A percentile compares a stretch with the other conserved stretches of the same genome.
These are phyloP conservation scores for Naganishia vishniacii DNA, from an alignment of 768 basidiomycete species.

Conservation along the genomic window DNA sequence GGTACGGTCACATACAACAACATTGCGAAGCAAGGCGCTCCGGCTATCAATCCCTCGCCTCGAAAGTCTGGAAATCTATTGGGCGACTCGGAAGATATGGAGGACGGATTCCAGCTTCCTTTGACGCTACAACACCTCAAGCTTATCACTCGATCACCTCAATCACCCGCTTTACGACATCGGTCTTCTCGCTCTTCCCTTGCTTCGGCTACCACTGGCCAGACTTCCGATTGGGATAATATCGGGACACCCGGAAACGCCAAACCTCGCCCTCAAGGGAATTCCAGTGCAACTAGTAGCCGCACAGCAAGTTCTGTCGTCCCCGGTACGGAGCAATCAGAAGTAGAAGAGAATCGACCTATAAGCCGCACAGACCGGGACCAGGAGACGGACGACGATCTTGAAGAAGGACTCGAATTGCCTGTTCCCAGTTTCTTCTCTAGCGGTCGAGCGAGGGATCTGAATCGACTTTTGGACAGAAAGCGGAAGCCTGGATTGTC, in stretches of 20 bases:
- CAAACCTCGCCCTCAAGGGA: slow-evolving; percentile 18
- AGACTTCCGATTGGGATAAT: slow-evolving; percentile 26
- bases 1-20: slow-evolving; percentile 41
- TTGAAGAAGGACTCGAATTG: slow-evolving; percentile 40
- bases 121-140: slow-evolving; percentile 41
- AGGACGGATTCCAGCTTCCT: slow-evolving; percentile 41
- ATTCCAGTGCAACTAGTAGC: slow-evolving; percentile 32
- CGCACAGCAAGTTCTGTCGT: slow-evolving; percentile 31
- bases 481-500: slow-evolving; percentile 40
- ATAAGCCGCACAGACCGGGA: slow-evolving; percentile 2
- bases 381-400: slow-evolving; percentile 37
- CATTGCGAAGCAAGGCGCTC: slow-evolving; percentile 12
- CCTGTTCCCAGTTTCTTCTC: slow-evolving; percentile 41
- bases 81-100: slow-evolving; percentile 30
- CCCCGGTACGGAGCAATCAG: slow-evolving; percentile 26
- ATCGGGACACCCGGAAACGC: slow-evolving; percentile 19
- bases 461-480: slow-evolving; percentile 41
- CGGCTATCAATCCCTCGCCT: neutral
- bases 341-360: slow-evolving; percentile 19
- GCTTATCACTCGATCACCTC: slow-evolving; percentile 28
- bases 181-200: slow-evolving; percentile 24
- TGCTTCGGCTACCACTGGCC: slow-evolving; percentile 15
- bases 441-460: slow-evolving; percentile 34
- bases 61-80: slow-evolving; percentile 10
- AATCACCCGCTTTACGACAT: slow-evolving; percentile 14